Conservation (phyloP, 345 rosid genomes). For the Laguncularia racemosa region DNA sequence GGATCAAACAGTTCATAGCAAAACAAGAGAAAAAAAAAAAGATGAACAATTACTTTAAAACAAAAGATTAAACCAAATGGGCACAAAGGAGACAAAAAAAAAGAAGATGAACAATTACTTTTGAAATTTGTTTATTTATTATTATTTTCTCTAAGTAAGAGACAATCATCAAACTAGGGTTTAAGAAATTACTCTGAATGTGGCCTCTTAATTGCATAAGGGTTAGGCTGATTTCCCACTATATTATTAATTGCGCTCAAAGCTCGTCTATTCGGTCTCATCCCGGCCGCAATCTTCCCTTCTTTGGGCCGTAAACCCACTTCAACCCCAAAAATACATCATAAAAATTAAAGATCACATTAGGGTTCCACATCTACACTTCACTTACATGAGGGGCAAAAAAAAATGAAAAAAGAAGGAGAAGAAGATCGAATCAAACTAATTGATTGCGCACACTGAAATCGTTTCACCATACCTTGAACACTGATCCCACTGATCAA, state of each 20-base stretch:
- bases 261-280: conserved; percentile 63
- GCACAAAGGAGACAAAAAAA: conserved; percentile 2
- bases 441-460: background rate
- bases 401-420: no score
- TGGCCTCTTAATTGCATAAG: conserved; percentile 58
- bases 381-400: background rate
- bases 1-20: no score
- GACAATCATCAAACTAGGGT: background rate
- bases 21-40: no score
- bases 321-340: conserved; percentile 12
- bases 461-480: conserved; percentile 31
- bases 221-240: conserved; percentile 52
- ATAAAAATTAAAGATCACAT: background rate
- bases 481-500: conserved; percentile 43
- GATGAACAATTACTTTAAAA: no score
- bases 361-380: no score
- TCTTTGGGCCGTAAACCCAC: conserved; percentile 46
- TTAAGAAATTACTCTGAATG: conserved; percentile 42
- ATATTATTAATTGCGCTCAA: conserved; percentile 59
- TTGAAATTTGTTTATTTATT: no score
- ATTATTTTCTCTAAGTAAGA: no score
- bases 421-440: background rate
- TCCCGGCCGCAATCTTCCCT: conserved; percentile 43
- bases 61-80: no score
- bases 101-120: no score